Evolutionary conservation across 1,139 yeast genomes (phyloP).

Genomic region (Sugiyamaella xylanicola): DNA sequence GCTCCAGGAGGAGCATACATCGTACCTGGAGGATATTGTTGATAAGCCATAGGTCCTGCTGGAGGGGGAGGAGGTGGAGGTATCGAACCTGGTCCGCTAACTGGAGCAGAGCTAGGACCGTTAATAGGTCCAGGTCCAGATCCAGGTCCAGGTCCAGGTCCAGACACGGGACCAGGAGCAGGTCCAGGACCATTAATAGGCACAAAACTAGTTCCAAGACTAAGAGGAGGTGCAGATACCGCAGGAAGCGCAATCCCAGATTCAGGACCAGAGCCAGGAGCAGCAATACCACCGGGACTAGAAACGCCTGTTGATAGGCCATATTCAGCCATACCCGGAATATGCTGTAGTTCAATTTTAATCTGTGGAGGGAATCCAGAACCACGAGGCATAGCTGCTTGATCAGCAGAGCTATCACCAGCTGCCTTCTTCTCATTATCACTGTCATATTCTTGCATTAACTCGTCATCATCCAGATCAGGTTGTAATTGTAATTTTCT

Average conservation of each 20-base stretch:
- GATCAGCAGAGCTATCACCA: background rate
- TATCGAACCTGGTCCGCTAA: background rate
- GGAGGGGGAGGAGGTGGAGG: background rate
- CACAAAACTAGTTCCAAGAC: background rate
- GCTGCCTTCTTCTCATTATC: background rate
- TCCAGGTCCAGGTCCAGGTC: background rate
- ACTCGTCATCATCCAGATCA: constrained; percentile 9
- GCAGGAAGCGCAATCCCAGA: background rate
- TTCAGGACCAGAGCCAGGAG: background rate
- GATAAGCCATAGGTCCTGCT: background rate
- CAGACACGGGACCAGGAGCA: background rate
- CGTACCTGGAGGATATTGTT: too few relatives aligned
- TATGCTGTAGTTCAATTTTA: background rate
- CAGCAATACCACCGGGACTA: constrained; percentile 1
- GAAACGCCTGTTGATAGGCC: background rate
- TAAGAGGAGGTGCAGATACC: background rate
- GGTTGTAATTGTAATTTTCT: background rate
- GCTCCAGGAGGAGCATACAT: background rate
- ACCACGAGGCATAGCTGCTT: background rate
- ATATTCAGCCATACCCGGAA: background rate
- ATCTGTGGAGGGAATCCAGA: background rate
- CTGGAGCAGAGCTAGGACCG: background rate
- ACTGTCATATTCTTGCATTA: constrained; percentile 1
- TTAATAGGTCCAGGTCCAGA: background rate
- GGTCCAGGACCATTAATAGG: constrained; percentile 4